Conservation (phyloP, 2,329 filamentous ascomycete species). For the Calonectria fujianensis region DNA sequence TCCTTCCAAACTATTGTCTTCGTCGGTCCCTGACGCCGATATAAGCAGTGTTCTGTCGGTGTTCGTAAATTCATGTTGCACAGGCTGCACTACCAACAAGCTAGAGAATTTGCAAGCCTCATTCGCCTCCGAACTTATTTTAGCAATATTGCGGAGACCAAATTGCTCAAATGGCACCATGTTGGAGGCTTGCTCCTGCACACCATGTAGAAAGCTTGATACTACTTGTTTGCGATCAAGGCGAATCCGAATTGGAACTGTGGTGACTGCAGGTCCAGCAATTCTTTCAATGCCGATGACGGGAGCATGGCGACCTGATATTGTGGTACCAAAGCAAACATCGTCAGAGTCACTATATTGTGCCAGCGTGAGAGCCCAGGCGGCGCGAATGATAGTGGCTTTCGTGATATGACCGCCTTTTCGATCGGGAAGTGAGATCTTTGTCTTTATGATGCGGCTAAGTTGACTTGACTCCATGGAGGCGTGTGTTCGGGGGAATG, state of each 20-base stretch:
- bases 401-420: constrained; percentile 63
- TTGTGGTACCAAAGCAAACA: constrained; percentile 65
- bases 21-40: neutral
- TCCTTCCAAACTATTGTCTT: neutral
- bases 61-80: constrained; percentile 44
- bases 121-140: constrained; percentile 12
- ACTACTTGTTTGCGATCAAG: constrained; percentile 56
- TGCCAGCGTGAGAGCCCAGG: constrained; percentile 70
- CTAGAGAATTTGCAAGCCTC: constrained; percentile 38
- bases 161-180: constrained; percentile 46
- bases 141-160: constrained; percentile 48
- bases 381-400: constrained; percentile 58
- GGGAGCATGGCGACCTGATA: constrained; percentile 61
- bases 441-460: neutral
- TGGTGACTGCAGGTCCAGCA: constrained; percentile 59
- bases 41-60: constrained; percentile 39
- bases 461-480: neutral
- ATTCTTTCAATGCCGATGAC: constrained; percentile 48
- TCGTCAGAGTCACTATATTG: constrained; percentile 61
- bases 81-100: constrained; percentile 33
- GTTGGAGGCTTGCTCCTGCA: constrained; percentile 41
- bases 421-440: constrained; percentile 63
- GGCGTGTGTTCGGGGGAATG: neutral
- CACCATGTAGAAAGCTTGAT: constrained; percentile 63
- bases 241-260: constrained; percentile 50